phyloP scores from a whole-genome alignment of 1,284 basidiomycete genomes.

The Termitomyces sp. region DNA sequence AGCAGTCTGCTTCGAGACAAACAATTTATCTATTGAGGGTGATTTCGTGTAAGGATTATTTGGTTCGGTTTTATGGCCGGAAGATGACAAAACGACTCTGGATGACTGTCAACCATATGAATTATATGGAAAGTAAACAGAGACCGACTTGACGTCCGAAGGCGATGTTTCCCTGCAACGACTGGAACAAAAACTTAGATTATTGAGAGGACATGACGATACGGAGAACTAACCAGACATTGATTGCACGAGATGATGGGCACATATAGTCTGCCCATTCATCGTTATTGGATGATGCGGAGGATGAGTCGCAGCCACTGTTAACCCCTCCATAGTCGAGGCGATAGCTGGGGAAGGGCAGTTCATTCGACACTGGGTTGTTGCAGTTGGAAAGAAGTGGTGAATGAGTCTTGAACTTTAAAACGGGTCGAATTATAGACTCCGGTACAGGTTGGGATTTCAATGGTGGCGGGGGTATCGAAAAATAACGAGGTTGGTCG shows the following conservation, averaged over 20 bases:
- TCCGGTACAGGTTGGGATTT: neutral
- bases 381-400: neutral
- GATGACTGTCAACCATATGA: neutral
- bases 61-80: neutral
- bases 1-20: neutral
- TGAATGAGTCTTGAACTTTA: neutral
- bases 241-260: conserved; percentile 1
- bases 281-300: conserved; percentile 4
- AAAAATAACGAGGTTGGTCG: neutral
- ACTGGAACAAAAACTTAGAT: neutral
- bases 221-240: conserved; percentile 4
- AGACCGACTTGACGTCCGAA: neutral
- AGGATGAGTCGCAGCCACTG: conserved; percentile 1
- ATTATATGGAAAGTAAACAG: neutral
- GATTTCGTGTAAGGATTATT: neutral
- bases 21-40: neutral
- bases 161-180: neutral
- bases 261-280: conserved; percentile 2
- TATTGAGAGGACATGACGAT: neutral
- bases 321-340: neutral
- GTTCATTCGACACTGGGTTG: neutral
- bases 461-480: conserved; percentile 1
- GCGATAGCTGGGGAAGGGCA: neutral
- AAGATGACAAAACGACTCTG: neutral
- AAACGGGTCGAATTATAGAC: neutral